A percentile compares a stretch with the other conserved stretches of the same genome.
phyloP scores from a whole-genome alignment of 257 asterid genomes.

The Avicennia marina region DNA sequence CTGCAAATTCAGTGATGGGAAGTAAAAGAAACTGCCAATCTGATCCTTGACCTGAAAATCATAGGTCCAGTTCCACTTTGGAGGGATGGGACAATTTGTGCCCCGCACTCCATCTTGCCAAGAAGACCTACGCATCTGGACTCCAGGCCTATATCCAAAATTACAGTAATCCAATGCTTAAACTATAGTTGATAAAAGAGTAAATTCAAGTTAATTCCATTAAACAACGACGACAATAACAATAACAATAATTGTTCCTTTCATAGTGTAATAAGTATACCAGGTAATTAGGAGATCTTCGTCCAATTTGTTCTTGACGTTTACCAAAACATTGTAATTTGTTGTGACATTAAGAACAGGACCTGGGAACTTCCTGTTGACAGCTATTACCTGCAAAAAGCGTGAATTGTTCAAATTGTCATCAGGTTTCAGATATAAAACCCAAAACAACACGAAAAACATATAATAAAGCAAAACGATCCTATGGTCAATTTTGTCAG shows the following conservation, averaged over 20 bases:
- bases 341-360: slow-evolving; percentile 82
- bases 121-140: slow-evolving; percentile 88
- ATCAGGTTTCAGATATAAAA: too few species aligned
- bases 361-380: slow-evolving; percentile 85
- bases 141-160: slow-evolving; percentile 67
- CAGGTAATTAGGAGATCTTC: slow-evolving; percentile 82
- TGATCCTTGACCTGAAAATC: slow-evolving; percentile 98
- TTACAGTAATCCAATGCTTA: background rate
- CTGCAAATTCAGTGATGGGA: slow-evolving; percentile 79
- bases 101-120: slow-evolving; percentile 97
- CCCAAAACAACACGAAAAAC: too few species aligned
- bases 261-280: too few species aligned
- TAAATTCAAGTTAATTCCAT: background rate
- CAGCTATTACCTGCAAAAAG: slow-evolving; percentile 74
- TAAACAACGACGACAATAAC: background rate
- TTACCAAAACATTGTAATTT: slow-evolving; percentile 76
- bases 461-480: too few species aligned
- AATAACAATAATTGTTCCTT: too few species aligned
- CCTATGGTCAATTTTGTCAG: too few species aligned
- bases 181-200: background rate
- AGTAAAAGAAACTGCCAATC: slow-evolving; percentile 90
- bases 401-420: too few species aligned
- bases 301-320: slow-evolving; percentile 78
- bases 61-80: slow-evolving; percentile 85
- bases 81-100: slow-evolving; percentile 86